Percentiles rank a stretch among this genome's conserved stretches.
These are phyloP conservation scores for Tolypocladium ovalisporum DNA, from an alignment of 2,329 filamentous ascomycete genomes.

Conservation along the genomic window DNA sequence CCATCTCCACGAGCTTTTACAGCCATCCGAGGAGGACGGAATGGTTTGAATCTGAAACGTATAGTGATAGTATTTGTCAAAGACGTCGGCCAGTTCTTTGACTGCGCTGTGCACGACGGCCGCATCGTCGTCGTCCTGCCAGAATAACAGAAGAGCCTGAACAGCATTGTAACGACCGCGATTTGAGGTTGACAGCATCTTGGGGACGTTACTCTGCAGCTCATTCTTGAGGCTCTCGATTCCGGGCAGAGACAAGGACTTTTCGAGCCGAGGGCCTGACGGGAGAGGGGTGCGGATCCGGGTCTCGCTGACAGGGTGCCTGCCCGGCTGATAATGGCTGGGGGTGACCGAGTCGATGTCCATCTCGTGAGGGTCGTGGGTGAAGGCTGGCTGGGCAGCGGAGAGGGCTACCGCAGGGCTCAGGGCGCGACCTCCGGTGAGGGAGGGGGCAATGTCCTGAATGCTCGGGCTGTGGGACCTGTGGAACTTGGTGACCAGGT, in stretches of 20 bases:
- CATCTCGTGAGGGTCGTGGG: slow-evolving; percentile 41
- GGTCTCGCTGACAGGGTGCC: slow-evolving; percentile 31
- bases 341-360: slow-evolving; percentile 34
- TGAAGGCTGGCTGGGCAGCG: slow-evolving; percentile 26
- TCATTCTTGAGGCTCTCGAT: slow-evolving; percentile 41
- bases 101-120: slow-evolving; percentile 28
- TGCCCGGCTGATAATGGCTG: slow-evolving; percentile 22
- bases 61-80: slow-evolving; percentile 43
- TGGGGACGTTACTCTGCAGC: slow-evolving; percentile 38
- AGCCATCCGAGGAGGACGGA: slow-evolving; percentile 34
- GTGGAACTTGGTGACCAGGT: slow-evolving; percentile 42
- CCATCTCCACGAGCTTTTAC: slow-evolving; percentile 42
- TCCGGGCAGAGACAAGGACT: slow-evolving; percentile 35
- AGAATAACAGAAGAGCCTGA: slow-evolving; percentile 41
- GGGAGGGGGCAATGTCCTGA: slow-evolving; percentile 35
- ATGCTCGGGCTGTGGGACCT: slow-evolving; percentile 39
- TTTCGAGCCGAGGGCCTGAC: slow-evolving; percentile 43
- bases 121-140: slow-evolving; percentile 42
- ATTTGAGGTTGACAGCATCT: slow-evolving; percentile 36
- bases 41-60: slow-evolving; percentile 36
- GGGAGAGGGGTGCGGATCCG: slow-evolving; percentile 46
- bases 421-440: slow-evolving; percentile 29
- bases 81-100: slow-evolving; percentile 36
- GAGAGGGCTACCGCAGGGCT: slow-evolving; percentile 31
- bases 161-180: slow-evolving; percentile 43